Evolutionary conservation across 1,284 basidiomycete species (phyloP).

Genomic region (Leccinum pallidistipes): DNA sequence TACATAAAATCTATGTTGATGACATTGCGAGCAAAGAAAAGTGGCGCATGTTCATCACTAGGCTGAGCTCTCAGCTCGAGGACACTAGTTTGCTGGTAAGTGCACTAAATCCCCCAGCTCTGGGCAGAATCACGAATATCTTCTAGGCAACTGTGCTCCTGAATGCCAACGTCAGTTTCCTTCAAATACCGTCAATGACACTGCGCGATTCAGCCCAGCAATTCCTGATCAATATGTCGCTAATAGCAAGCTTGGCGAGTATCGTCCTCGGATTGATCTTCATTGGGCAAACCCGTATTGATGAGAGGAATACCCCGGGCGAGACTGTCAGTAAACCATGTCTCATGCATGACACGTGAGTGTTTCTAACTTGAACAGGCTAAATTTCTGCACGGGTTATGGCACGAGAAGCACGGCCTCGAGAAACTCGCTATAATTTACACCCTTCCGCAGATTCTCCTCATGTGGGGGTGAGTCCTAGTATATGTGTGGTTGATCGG

Average conservation of each 20-base stretch:
- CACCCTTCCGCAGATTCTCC: slow-evolving; percentile 37
- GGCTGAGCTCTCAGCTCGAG: slow-evolving; percentile 34
- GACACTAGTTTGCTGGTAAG: slow-evolving; percentile 37
- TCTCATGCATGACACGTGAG: too few relatives aligned
- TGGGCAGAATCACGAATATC: neutral
- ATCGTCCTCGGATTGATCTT: slow-evolving; percentile 44
- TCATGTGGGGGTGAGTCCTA: slow-evolving; percentile 42
- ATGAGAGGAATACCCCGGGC: slow-evolving; percentile 25
- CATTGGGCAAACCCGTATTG: slow-evolving; percentile 37
- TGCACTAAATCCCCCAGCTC: neutral
- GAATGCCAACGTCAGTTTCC: slow-evolving; percentile 42
- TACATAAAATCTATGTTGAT: slow-evolving; percentile 45
- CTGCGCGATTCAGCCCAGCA: slow-evolving; percentile 33
- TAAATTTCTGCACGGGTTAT: slow-evolving; percentile 26
- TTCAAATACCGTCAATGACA: slow-evolving; percentile 32
- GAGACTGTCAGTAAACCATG: slow-evolving; percentile 29
- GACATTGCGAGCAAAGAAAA: slow-evolving; percentile 23
- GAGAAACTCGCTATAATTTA: slow-evolving; percentile 41
- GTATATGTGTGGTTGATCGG: neutral
- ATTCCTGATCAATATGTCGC: slow-evolving; percentile 41
- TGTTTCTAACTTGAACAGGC: slow-evolving; percentile 17
- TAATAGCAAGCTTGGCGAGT: slow-evolving; percentile 39
- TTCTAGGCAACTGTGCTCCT: slow-evolving; percentile 42
- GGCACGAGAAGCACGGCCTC: slow-evolving; percentile 31
- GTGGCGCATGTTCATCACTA: slow-evolving; percentile 37